Base-by-base conservation (phyloP, 208 protist species). In the Trypanosoma theileri region DNA sequence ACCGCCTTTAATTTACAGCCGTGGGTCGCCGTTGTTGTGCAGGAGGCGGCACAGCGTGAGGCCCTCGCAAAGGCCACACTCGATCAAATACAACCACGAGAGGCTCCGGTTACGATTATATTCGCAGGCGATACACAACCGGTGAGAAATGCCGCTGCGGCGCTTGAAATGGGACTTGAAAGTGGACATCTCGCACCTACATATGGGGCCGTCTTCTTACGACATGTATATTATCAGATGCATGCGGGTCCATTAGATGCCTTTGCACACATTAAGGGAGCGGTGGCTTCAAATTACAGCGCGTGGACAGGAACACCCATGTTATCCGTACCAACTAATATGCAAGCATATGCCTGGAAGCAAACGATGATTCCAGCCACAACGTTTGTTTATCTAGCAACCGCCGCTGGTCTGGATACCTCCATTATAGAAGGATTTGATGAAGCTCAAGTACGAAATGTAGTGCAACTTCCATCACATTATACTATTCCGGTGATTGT, bases 401-500 rank as follows among this genome's bases (percentile, higher is more conserved):
- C 83, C 12, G 81, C 85, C 7, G 80, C 84, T 0, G 84, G 86
- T 16, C 75, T 82, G 72, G 67, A 86, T 53, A 94, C 88, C 55
- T 82, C 79, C 52, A 73, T 91, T 48, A 80, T 97, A 75, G 92
- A 97, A 70, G 92, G 92, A 11, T 86, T 95, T 60, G 92, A 97
- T 63, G 89, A 95, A 48, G 81, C 70, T 12, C 68, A 82, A 6
- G 84, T 97, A 21, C 81, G 85, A 66, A 26, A 67, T 8, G 80
- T 91, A 0, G 73, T 90, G n/a, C 77, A 78, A 14, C 60, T 97
- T n/a, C 87, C 89, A 28, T 54, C 72, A 57, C 77, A 77, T 3
- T 95, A 80, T 75, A 93, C 89, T 4, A 77, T 97, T 42, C 86
- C 92, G 0, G 77, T 92, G 10, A 59, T 97, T 66, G 66, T 97